Conservation (phyloP, 169 alveolate species). For the Eimeria praecox region DNA sequence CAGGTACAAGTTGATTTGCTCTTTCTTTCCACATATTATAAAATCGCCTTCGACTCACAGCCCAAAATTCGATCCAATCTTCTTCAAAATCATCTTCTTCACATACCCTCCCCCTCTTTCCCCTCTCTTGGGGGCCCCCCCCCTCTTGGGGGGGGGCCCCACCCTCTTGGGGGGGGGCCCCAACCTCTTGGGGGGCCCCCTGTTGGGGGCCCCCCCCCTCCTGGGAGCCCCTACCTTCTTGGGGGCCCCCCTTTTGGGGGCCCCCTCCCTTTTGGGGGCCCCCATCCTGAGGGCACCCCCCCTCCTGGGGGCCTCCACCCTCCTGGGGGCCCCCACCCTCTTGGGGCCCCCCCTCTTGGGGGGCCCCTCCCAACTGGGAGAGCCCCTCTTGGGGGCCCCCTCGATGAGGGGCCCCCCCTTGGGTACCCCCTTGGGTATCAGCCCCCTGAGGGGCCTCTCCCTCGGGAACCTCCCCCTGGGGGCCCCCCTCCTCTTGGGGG, state of each 20-base stretch:
- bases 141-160: too few relatives aligned
- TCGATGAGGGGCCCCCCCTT: not conserved
- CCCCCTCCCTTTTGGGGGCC: not conserved
- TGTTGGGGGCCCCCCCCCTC: too few relatives aligned
- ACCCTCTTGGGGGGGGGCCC: too few relatives aligned
- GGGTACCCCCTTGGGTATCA: not conserved
- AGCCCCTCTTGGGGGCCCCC: too few relatives aligned
- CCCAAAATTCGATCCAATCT: conserved; percentile 8
- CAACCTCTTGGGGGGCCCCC: too few relatives aligned
- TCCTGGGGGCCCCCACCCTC: not conserved
- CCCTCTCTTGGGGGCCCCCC: not conserved
- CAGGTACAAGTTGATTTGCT: not conserved
- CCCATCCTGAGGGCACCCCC: not conserved
- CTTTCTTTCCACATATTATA: not conserved
- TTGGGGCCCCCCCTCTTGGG: not conserved
- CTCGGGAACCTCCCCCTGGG: not conserved
- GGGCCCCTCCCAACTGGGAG: too few relatives aligned
- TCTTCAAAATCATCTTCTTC: too few relatives aligned
- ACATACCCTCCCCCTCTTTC: not conserved
- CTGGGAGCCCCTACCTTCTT: too few relatives aligned
- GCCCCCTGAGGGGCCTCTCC: not conserved
- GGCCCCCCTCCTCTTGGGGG: not conserved
- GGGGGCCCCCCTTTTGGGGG: not conserved
- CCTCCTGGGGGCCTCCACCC: not conserved
- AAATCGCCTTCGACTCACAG: not conserved